phyloP scores from a whole-genome alignment of 2,329 filamentous ascomycete genomes.

The Beauveria sp. region DNA sequence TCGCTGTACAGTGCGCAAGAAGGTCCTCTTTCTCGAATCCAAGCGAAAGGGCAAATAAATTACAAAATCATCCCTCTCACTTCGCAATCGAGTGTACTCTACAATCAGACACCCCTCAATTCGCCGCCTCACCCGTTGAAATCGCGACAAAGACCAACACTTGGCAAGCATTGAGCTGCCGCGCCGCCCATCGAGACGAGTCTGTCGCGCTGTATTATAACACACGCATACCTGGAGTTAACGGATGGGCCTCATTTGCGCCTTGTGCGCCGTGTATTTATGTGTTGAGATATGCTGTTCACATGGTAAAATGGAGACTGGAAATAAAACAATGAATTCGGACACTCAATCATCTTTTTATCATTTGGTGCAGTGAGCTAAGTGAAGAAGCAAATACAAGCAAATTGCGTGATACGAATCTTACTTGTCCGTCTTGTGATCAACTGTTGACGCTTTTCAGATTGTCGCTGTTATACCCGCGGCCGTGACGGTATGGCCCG shows the following conservation, averaged over 20 bases:
- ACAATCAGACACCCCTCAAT: background rate
- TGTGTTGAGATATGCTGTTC: background rate
- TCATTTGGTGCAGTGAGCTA: background rate
- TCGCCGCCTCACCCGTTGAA: background rate
- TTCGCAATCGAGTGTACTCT: background rate
- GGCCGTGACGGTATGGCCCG: background rate
- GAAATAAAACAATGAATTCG: conserved; percentile 2
- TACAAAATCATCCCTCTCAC: background rate
- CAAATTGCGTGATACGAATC: background rate
- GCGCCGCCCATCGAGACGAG: background rate
- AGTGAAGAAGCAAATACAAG: conserved; percentile 3
- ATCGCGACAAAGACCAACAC: background rate
- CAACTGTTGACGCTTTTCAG: background rate
- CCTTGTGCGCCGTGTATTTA: conserved; percentile 2
- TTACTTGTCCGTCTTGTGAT: background rate
- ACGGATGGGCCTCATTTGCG: conserved; percentile 2
- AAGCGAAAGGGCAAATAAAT: conserved; percentile 65
- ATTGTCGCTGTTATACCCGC: background rate
- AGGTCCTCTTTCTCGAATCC: conserved; percentile 91
- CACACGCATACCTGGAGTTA: conserved; percentile 12
- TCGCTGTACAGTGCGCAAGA: conserved; percentile 65
- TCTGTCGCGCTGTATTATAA: conserved; percentile 10
- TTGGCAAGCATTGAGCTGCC: background rate
- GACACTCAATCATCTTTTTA: background rate
- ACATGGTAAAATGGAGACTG: background rate